These are phyloP conservation scores for Blastocystis sp. DNA, from an alignment of 352 stramenopile species.

Conservation along the genomic window DNA sequence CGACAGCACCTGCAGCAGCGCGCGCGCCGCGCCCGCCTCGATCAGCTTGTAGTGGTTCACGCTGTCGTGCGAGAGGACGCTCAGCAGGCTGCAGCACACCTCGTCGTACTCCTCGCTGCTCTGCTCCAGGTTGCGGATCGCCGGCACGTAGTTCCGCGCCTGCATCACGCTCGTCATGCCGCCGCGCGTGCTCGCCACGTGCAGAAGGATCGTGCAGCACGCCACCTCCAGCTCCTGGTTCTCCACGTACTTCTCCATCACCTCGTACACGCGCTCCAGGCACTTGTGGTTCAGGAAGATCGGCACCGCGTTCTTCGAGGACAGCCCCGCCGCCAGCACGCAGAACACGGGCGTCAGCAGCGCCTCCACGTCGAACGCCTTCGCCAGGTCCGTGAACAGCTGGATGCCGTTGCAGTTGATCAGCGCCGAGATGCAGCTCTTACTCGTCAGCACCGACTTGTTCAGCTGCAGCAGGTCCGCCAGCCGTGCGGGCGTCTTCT, in stretches of 20 bases:
- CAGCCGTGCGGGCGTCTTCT: conserved; percentile 27
- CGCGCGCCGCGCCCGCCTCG: neutral
- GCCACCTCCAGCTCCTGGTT: conserved; percentile 44
- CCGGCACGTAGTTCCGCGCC: conserved; percentile 38
- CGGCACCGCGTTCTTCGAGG: conserved; percentile 53
- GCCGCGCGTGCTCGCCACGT: conserved; percentile 54
- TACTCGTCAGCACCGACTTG: conserved; percentile 48
- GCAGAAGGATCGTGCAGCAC: conserved; percentile 40
- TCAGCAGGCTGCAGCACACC: conserved; percentile 56
- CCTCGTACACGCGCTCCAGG: conserved; percentile 53
- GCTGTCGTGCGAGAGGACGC: conserved; percentile 18
- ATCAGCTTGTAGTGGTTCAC: conserved; percentile 68
- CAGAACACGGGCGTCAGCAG: conserved; percentile 54
- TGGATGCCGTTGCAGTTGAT: conserved; percentile 58
- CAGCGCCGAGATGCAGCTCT: conserved; percentile 27
- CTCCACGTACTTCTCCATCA: conserved; percentile 55
- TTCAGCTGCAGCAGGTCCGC: conserved; percentile 54
- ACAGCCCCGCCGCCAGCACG: conserved; percentile 9
- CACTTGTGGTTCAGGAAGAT: conserved; percentile 66
- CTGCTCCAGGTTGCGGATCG: conserved; percentile 38
- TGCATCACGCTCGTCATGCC: conserved; percentile 61
- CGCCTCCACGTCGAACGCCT: conserved; percentile 40
- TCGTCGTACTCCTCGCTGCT: conserved; percentile 37
- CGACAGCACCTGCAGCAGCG: conserved; percentile 46
- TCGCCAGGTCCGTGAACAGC: conserved; percentile 22